phyloP scores from a whole-genome alignment of 352 stramenopile species.

The Globisporangium heterothallicum region DNA sequence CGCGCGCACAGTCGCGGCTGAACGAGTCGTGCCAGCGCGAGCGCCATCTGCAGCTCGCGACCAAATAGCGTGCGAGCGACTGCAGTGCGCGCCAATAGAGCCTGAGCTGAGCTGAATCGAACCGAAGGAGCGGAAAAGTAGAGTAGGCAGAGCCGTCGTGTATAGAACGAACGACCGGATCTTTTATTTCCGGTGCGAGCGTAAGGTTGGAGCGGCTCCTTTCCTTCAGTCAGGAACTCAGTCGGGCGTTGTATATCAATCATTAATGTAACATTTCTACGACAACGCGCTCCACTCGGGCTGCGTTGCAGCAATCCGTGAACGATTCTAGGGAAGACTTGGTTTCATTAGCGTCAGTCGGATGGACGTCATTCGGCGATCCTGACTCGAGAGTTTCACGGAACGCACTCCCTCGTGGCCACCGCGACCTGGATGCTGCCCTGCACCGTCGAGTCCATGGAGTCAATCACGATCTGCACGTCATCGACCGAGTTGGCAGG shows the following conservation, averaged over 20 bases:
- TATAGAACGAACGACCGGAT: no score
- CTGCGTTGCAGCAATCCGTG: no score
- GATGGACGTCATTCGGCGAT: not conserved
- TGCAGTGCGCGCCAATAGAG: not conserved
- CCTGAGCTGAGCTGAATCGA: not conserved
- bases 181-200: no score
- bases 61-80: not conserved
- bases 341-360: conserved; percentile 1
- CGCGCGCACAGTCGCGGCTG: conserved; percentile 40
- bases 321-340: no score
- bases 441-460: conserved; percentile 20
- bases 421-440: conserved; percentile 22
- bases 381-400: not conserved
- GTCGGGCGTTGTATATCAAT: no score
- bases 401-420: conserved; percentile 11
- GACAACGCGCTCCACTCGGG: no score
- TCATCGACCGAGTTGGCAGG: not conserved
- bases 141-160: not conserved
- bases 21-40: conserved; percentile 35
- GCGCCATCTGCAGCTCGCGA: conserved; percentile 1
- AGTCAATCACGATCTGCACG: conserved; percentile 26
- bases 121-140: not conserved
- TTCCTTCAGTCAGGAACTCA: not conserved
- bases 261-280: no score
- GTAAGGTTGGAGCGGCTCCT: no score